These are phyloP conservation scores for Ceratocystis papillata DNA, from an alignment of 2,329 filamentous ascomycete species.

Conservation along the genomic window DNA sequence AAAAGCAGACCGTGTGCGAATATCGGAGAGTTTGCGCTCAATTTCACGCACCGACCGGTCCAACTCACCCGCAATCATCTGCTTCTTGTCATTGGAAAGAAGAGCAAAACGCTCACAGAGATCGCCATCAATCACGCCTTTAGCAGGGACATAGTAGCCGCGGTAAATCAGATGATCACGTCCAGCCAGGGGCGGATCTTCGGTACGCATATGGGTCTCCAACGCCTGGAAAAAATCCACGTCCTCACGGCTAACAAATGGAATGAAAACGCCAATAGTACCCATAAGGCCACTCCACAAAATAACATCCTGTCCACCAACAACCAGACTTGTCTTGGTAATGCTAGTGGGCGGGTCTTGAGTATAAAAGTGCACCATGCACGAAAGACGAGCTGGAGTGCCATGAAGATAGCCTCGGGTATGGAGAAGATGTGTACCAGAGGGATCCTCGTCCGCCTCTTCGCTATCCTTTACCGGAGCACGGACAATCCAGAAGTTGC, in stretches of 20 bases:
- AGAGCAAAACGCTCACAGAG: constrained; percentile 84
- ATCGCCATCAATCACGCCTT: constrained; percentile 94
- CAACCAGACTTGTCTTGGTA: constrained; percentile 77
- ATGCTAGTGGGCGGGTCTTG: constrained; percentile 90
- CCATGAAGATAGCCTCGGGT: constrained; percentile 85
- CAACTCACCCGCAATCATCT: constrained; percentile 86
- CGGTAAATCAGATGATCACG: constrained; percentile 93
- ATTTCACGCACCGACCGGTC: constrained; percentile 87
- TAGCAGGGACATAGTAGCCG: constrained; percentile 90
- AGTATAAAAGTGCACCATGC: constrained; percentile 80
- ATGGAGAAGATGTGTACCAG: constrained; percentile 81
- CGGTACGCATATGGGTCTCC: constrained; percentile 74
- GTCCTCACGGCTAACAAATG: constrained; percentile 83
- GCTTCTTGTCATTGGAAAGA: constrained; percentile 77
- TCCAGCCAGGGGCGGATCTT: constrained; percentile 79
- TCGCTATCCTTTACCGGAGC: constrained; percentile 77
- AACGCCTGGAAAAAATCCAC: constrained; percentile 96
- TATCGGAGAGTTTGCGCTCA: constrained; percentile 81
- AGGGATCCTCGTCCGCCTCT: constrained; percentile 81
- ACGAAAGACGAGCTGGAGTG: constrained; percentile 67
- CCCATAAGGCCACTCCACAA: constrained; percentile 93
- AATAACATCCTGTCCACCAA: constrained; percentile 81
- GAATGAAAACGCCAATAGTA: constrained; percentile 84
- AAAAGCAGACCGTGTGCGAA: constrained; percentile 50
- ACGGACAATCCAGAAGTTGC: constrained; percentile 86